Evolutionary conservation across 345 rosid genomes (phyloP).

Genomic region (Ceriops tagal): DNA sequence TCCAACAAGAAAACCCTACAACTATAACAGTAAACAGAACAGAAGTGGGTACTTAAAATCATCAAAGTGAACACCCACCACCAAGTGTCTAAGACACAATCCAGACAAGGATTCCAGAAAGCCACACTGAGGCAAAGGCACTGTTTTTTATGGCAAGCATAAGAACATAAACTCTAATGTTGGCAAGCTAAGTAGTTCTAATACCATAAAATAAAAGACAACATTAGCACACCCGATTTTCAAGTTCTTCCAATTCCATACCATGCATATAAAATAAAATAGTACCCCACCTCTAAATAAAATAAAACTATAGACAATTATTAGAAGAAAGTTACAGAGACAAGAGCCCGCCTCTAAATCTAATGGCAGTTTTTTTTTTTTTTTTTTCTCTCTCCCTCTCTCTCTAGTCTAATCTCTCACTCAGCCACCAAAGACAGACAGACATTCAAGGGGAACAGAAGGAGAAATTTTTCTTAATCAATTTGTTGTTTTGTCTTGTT

Average conservation of each 20-base stretch:
- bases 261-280: not conserved
- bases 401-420: too few relatives aligned
- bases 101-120: slow-evolving; percentile 1
- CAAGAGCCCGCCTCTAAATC: not conserved
- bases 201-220: not conserved
- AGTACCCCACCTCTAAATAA: not conserved
- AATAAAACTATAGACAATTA: not conserved
- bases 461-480: not conserved
- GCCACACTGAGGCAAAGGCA: not conserved
- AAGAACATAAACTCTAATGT: too few relatives aligned
- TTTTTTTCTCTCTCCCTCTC: not conserved
- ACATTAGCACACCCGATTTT: not conserved
- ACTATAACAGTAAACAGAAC: not conserved
- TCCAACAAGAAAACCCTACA: slow-evolving; percentile 16
- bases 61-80: not conserved
- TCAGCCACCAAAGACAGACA: not conserved
- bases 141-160: not conserved
- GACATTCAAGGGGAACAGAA: not conserved
- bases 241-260: not conserved
- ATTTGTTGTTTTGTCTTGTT: slow-evolving; percentile 14
- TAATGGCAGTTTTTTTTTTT: not conserved
- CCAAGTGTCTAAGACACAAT: slow-evolving; percentile 1
- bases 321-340: not conserved
- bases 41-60: not conserved
- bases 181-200: not conserved